Conservation (phyloP, 2,329 filamentous ascomycete genomes). For the Trichoderma sp. region DNA sequence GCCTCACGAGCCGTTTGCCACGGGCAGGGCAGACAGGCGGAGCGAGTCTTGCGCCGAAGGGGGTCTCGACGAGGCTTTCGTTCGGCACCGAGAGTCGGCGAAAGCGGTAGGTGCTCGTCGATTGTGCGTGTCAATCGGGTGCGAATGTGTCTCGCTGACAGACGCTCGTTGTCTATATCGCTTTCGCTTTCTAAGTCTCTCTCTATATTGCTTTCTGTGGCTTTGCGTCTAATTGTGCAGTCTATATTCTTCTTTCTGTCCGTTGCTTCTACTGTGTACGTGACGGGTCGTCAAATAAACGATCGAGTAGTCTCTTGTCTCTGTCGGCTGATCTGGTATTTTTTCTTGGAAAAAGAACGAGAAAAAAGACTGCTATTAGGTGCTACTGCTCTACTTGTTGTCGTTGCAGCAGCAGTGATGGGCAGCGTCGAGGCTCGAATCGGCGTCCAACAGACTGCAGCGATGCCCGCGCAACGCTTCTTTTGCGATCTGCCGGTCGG, state of each 20-base stretch:
- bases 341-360: not conserved
- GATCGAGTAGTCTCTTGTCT: not conserved
- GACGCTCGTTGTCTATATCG: not conserved
- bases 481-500: slow-evolving; percentile 16
- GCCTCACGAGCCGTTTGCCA: slow-evolving; percentile 1
- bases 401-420: not conserved
- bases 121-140: slow-evolving; percentile 1
- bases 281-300: not conserved
- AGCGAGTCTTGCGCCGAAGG: slow-evolving; percentile 9
- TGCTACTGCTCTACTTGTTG: not conserved
- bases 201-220: not conserved
- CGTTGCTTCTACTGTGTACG: not conserved
- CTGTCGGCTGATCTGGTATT: not conserved
- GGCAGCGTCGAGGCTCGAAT: slow-evolving; percentile 6
- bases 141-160: not conserved
- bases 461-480: slow-evolving; percentile 1
- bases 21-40: not conserved
- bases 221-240: not conserved
- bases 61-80: slow-evolving; percentile 14
- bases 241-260: not conserved
- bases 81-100: not conserved
- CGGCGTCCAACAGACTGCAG: slow-evolving; percentile 4
- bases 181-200: slow-evolving; percentile 3
- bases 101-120: not conserved
- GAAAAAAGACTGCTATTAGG: not conserved